A percentile compares a stretch with the other conserved stretches of the same genome.
Evolutionary conservation across 164 flowering plant species (phyloP).

Genomic region (Magnolia changhungtana): DNA sequence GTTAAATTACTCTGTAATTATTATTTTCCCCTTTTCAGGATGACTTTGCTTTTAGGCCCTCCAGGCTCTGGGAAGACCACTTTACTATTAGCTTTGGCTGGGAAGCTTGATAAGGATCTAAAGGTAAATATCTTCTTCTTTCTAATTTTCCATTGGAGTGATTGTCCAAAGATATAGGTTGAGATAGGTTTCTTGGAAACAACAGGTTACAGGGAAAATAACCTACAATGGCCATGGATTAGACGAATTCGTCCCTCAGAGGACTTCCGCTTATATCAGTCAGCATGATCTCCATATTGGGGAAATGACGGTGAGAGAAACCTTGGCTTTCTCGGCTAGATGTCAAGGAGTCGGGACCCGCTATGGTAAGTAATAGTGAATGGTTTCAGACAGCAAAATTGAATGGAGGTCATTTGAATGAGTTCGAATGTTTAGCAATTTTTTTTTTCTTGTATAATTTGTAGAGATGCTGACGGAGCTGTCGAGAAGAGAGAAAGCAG

Average conservation of each 20-base stretch:
- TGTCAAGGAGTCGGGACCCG: constrained; percentile 63
- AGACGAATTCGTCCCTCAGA: constrained; percentile 68
- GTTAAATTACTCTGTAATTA: not conserved
- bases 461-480: constrained; percentile 30
- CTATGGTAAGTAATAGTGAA: constrained; percentile 31
- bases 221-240: constrained; percentile 67
- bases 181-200: not conserved
- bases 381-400: not conserved
- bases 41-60: constrained; percentile 41
- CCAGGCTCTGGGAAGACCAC: constrained; percentile 36
- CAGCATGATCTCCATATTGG: constrained; percentile 62
- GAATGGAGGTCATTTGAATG: not conserved
- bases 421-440: not conserved
- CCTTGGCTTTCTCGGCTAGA: constrained; percentile 59
- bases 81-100: constrained; percentile 33
- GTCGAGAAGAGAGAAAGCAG: constrained; percentile 29
- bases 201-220: constrained; percentile 46
- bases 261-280: constrained; percentile 62
- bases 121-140: constrained; percentile 28
- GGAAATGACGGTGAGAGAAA: constrained; percentile 60
- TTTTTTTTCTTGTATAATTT: not conserved
- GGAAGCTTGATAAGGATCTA: constrained; percentile 39
- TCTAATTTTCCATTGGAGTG: not conserved
- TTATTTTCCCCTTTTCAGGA: constrained; percentile 12
- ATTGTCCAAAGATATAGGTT: too few species aligned